Base-by-base conservation (phyloP, 2,329 filamentous ascomycete species). In the Aotearoamyces nothofagi region DNA sequence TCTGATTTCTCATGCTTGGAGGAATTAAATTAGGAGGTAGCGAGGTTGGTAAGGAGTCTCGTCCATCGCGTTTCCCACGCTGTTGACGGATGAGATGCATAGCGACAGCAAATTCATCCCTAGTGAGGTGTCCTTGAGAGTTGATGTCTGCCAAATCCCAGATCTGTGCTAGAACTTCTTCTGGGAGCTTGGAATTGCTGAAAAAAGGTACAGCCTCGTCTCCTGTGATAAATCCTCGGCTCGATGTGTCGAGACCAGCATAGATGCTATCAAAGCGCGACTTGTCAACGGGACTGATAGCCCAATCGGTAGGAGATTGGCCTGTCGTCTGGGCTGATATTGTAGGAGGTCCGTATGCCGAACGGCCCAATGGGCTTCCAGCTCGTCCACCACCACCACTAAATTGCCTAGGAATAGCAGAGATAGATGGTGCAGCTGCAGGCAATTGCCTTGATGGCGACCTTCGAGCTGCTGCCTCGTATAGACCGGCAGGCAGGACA, bases 81-180 rank as follows among this genome's bases (percentile, higher is more conserved):
- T 94, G 86, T 50, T 92, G 81, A 36, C 86, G 72, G 43, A 98
- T 94, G 28, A 98, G 63, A 49, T 92, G 92, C 86, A 98, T 94
- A 30, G 90, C 87, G 26, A 98, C 84, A 0, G 90, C 84, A 49
- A 98, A 98, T 44, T 93, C 86, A 41, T 98, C 90, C 42, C 71
- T 73, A 26, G 68, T 84, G 32, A 98, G 60, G 33, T 78, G 76
- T 8, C 90, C 90, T 41, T 86, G 79, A 5, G 83, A 90, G 46
- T 82, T 83, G 53, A 94, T 83, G 54, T 98, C 90, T 9, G 90
- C 78, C 16, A 98, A 69, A 51, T 98, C 90, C 90, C 90, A 98
- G 38, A 98, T 92, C 44, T 92, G 81, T 16, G 90, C 90, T 30
- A 98, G 61, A 7, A 71, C 72, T 44, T 94, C 87, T 49, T 96